Evolutionary conservation across 257 asterid genomes (phyloP), one percentile per base, ranked within the genome.

Genomic region (Orobanche coerulescens): DNA sequence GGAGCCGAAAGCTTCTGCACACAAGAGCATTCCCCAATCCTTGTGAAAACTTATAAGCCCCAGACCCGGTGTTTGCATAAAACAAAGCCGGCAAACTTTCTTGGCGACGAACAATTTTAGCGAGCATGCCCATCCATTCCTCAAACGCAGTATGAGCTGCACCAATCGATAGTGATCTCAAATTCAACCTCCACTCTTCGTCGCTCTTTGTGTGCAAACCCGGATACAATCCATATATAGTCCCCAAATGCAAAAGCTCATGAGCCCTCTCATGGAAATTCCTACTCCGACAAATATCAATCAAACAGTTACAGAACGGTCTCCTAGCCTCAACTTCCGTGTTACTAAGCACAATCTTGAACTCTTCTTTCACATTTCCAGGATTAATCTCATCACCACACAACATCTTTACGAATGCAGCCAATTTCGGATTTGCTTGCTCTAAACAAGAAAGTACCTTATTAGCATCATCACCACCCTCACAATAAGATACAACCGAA

Each of bases 91-190:
- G 96, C 79, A 92, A 71, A 0, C 58, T 65, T 70, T 84, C 96
- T 13, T 74, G 69, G 1, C 86, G 81, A 44, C 68, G 77, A 30
- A 88, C 85, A 0, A 77, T 82, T 57, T 70, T 84, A 4, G 82
- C 84, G n/a, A 93, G 31, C 11, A 84, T 78, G 10, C 71, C 64
- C 95, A 86, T 78, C 97, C 98, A 93, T 60, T 88, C 98, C 69
- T 93, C 97, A 8, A 93, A 75, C 3, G 97, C 97, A 10, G 97
- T 86, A 6, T 75, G 80, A 11, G 98, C 95, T 4, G 98, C 98
- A 18, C 97, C 97, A 16, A 88, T 82, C 0, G 97, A 93, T 0
- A 93, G 69, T 0, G 98, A 85, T 33, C 95, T 75, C 0, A 86
- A 94, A 3, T 93, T 83, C 9, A 92, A 46, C 43, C 95, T 71